Percentiles rank a stretch among this genome's conserved stretches.
Evolutionary conservation across 257 asterid species (phyloP).

Genomic region (Cordia subcordata): DNA sequence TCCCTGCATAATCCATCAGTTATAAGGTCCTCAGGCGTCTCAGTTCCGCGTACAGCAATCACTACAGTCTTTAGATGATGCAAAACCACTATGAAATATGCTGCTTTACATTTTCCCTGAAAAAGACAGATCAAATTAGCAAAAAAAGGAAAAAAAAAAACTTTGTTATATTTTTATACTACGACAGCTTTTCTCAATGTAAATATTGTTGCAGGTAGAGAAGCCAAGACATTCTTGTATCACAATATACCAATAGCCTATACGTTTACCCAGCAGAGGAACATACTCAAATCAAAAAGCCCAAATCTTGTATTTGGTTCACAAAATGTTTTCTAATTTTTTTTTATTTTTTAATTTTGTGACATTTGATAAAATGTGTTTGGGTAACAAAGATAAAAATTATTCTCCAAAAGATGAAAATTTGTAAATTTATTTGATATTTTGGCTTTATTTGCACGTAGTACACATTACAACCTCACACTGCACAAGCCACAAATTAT

Average conservation of each 20-base stretch:
- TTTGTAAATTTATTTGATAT: no score
- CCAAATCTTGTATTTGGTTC: no score
- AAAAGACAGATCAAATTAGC: not conserved
- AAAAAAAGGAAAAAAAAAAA: not conserved
- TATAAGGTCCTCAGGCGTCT: conserved; percentile 35
- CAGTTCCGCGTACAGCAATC: conserved; percentile 32
- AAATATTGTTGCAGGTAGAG: not conserved
- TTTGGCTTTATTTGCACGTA: no score
- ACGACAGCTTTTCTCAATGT: not conserved
- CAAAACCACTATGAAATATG: conserved; percentile 24
- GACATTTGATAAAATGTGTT: no score
- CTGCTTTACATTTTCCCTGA: conserved; percentile 31
- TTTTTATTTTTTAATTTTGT: no score
- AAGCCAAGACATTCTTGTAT: not conserved
- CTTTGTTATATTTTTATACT: not conserved
- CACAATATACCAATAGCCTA: not conserved
- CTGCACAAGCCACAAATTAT: no score
- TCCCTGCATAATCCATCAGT: conserved; percentile 31
- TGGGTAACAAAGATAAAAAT: no score
- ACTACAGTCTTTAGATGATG: conserved; percentile 27
- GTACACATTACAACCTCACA: no score
- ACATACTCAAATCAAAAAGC: no score
- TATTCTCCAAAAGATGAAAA: no score
- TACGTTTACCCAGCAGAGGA: not conserved
- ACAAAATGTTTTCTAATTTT: no score